These are phyloP conservation scores for Biancaea sappan DNA, from an alignment of 306 rosid genomes.

Conservation along the genomic window DNA sequence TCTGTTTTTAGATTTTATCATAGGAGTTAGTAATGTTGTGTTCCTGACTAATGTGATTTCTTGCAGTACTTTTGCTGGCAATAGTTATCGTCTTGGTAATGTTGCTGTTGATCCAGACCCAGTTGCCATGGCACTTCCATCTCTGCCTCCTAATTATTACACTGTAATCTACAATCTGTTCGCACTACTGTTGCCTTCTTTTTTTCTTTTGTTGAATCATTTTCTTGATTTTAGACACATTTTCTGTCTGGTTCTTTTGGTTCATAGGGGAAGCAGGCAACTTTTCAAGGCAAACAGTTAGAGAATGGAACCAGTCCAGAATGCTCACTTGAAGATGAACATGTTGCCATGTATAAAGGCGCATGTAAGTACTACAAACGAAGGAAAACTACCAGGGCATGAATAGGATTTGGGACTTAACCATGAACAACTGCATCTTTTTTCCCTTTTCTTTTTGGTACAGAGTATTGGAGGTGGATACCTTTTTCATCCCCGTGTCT, in stretches of 20 bases:
- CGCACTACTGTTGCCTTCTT: background rate
- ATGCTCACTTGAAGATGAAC: constrained; percentile 24
- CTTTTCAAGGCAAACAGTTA: constrained; percentile 27
- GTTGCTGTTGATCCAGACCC: constrained; percentile 1
- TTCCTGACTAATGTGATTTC: constrained; percentile 30
- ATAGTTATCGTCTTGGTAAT: constrained; percentile 9
- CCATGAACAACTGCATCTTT: constrained; percentile 5
- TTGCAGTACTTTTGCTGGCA: constrained; percentile 40
- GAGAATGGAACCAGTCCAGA: constrained; percentile 31
- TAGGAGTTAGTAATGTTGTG: background rate
- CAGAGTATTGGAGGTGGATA: background rate
- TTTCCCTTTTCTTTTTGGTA: background rate
- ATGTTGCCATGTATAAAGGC: background rate
- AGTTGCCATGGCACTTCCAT: constrained; percentile 40
- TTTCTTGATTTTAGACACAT: constrained; percentile 21
- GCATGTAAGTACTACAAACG: constrained; percentile 42
- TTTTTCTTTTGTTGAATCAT: background rate
- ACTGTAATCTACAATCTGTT: background rate
- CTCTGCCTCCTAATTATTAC: constrained; percentile 8
- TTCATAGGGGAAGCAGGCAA: constrained; percentile 41
- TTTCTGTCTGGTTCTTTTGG: background rate
- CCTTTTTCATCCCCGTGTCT: background rate
- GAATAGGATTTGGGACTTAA: background rate
- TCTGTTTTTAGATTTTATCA: constrained; percentile 1
- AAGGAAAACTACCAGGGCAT: constrained; percentile 29